Evolutionary conservation across 345 rosid genomes (phyloP).

Genomic region (Eucalyptus microcorys): DNA sequence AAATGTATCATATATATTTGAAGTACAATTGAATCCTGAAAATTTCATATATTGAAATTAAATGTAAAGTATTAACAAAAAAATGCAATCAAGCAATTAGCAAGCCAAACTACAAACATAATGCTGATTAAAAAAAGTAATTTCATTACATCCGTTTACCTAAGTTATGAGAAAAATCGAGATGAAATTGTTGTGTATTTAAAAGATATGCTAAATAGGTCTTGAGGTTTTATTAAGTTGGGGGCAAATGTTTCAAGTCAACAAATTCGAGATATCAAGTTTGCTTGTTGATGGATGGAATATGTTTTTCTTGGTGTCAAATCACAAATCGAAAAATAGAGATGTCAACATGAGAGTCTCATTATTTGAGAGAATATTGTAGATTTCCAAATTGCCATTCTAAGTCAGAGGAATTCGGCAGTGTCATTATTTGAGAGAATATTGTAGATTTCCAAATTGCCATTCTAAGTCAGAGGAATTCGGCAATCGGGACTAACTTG

Average conservation of each 20-base stretch:
- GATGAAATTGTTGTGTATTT: not conserved
- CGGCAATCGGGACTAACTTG: rapidly evolving
- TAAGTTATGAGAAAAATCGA: not conserved
- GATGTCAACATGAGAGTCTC: rapidly evolving
- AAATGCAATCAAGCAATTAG: not conserved
- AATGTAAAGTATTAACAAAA: not conserved
- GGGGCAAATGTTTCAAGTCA: rapidly evolving
- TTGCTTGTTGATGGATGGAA: not conserved
- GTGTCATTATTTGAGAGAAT: not conserved
- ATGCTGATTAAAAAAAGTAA: not conserved
- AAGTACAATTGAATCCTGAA: rapidly evolving
- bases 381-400: not conserved
- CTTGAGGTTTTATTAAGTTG: not conserved
- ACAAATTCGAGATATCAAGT: rapidly evolving
- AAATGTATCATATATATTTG: not conserved
- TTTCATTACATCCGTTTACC: rapidly evolving
- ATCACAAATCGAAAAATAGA: not conserved
- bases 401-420: rapidly evolving
- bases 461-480: rapidly evolving
- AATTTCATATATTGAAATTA: not conserved
- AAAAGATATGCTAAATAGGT: not conserved
- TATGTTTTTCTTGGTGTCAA: not conserved
- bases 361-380: not conserved
- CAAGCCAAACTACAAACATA: rapidly evolving
- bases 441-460: not conserved